Evolutionary conservation across 2,329 filamentous ascomycete species (phyloP).

Genomic region (Calonectria pseudoreteaudii): DNA sequence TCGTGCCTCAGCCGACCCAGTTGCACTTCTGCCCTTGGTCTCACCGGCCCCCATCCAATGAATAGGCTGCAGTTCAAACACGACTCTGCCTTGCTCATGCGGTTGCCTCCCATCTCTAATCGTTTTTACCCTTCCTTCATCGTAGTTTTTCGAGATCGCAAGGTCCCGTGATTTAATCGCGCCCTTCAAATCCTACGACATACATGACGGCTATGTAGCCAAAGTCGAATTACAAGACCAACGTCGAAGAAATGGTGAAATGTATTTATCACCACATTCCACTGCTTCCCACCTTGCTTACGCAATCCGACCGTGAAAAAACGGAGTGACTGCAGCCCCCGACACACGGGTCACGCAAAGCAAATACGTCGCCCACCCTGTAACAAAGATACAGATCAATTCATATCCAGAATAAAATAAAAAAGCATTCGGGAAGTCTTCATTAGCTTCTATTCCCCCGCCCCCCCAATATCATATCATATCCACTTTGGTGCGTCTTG

Average conservation of each 20-base stretch:
- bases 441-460: no score
- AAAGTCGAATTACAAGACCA: neutral
- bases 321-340: rapidly evolving
- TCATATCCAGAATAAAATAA: no score
- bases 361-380: neutral
- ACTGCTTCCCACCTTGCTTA: no score
- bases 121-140: neutral
- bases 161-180: no score
- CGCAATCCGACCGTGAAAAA: neutral
- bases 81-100: neutral
- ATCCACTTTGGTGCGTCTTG: no score
- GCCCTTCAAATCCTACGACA: no score
- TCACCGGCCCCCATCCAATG: neutral
- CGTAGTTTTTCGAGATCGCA: no score
- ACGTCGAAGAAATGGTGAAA: no score
- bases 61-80: neutral
- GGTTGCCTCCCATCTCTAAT: neutral
- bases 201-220: rapidly evolving
- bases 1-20: neutral
- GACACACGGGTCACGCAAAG: no score
- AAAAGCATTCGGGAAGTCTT: no score
- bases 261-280: neutral
- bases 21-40: neutral
- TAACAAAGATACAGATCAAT: neutral
- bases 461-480: no score